Evolutionary conservation across 2,329 filamentous ascomycete species (phyloP).

Genomic region (Xylariales sp.): DNA sequence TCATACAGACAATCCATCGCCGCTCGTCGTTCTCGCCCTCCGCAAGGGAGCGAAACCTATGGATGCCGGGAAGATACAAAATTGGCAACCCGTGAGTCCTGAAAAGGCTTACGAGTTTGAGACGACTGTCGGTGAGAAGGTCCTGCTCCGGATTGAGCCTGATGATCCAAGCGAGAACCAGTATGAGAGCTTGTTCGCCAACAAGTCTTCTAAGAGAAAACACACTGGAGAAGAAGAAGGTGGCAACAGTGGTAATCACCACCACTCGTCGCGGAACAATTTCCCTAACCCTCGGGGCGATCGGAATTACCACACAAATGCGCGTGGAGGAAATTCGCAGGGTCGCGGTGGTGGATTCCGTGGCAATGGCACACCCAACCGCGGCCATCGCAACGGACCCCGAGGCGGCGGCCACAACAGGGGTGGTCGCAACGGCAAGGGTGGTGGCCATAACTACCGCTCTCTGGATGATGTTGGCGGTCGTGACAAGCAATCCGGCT

Average conservation of each 20-base stretch:
- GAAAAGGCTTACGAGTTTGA: constrained; percentile 75
- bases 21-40: constrained; percentile 78
- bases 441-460: constrained; percentile 52
- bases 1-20: constrained; percentile 75
- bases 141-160: constrained; percentile 73
- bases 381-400: constrained; percentile 33
- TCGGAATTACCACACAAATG: constrained; percentile 37
- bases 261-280: constrained; percentile 23
- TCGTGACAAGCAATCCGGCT: constrained; percentile 39
- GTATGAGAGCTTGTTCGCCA: constrained; percentile 59
- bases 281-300: constrained; percentile 28
- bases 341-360: constrained; percentile 17
- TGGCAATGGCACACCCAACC: constrained; percentile 28
- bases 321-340: constrained; percentile 30
- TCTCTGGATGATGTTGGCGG: constrained; percentile 63
- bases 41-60: constrained; percentile 70
- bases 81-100: constrained; percentile 73
- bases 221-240: constrained; percentile 41
- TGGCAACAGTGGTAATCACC: no score
- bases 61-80: constrained; percentile 76
- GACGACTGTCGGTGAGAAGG: constrained; percentile 81
- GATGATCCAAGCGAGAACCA: constrained; percentile 60
- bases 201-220: constrained; percentile 58
- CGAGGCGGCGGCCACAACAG: constrained; percentile 31
- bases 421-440: constrained; percentile 38